Conservation (phyloP, 2,329 filamentous ascomycete species). For the Stachybotrys echinatus region DNA sequence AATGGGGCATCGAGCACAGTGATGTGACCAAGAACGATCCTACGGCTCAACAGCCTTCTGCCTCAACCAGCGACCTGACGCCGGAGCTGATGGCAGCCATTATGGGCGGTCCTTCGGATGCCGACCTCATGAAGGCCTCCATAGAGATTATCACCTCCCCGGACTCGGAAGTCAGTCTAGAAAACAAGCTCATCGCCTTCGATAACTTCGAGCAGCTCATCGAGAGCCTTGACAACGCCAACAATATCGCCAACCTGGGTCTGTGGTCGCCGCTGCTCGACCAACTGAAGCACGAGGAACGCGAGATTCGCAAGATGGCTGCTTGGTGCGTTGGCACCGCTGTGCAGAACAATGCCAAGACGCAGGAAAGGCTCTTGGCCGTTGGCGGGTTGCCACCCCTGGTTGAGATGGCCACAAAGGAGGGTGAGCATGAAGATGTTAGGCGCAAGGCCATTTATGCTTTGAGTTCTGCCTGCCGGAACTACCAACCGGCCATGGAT, state of each 20-base stretch:
- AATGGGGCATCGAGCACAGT: constrained; percentile 63
- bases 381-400: constrained; percentile 66
- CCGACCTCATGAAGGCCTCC: constrained; percentile 82
- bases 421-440: constrained; percentile 56
- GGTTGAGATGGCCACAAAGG: constrained; percentile 56
- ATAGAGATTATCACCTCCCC: constrained; percentile 69
- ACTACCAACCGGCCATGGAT: constrained; percentile 82
- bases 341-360: constrained; percentile 89
- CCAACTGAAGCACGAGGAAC: constrained; percentile 62
- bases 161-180: constrained; percentile 58
- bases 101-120: constrained; percentile 82
- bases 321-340: constrained; percentile 95
- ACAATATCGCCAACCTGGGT: constrained; percentile 74
- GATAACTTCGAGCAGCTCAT: constrained; percentile 94
- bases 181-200: constrained; percentile 77
- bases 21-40: constrained; percentile 22
- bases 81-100: constrained; percentile 68
- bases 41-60: constrained; percentile 22
- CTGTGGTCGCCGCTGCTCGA: constrained; percentile 78
- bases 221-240: constrained; percentile 92
- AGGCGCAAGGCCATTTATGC: constrained; percentile 87
- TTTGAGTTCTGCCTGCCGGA: constrained; percentile 78
- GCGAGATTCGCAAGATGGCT: constrained; percentile 74
- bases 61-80: constrained; percentile 45
- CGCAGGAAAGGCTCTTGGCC: constrained; percentile 65